Percentiles rank a stretch among this genome's conserved stretches.
phyloP scores from a whole-genome alignment of 805 yeast genomes.

The Maudiozyma barnettii region DNA sequence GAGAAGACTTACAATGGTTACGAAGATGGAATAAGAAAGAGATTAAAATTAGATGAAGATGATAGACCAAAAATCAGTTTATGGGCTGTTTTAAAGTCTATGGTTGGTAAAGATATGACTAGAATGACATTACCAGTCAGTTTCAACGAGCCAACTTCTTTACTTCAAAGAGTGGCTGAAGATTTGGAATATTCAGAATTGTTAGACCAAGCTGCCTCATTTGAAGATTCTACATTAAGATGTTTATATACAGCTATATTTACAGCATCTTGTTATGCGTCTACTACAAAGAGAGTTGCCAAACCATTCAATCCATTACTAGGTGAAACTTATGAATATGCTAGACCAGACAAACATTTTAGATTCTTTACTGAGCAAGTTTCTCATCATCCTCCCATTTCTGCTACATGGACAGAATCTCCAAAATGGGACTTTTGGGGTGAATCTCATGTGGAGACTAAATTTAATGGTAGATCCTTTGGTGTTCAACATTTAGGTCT shows the following conservation, averaged over 20 bases:
- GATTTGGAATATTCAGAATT: conserved; percentile 82
- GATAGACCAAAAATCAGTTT: conserved; percentile 80
- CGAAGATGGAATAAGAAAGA: conserved; percentile 69
- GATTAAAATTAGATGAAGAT: conserved; percentile 64
- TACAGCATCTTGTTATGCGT: conserved; percentile 90
- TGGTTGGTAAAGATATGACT: conserved; percentile 97
- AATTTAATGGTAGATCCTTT: conserved; percentile 83
- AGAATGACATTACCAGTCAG: conserved; percentile 94
- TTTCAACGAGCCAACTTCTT: conserved; percentile 88
- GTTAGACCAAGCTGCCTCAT: conserved; percentile 64
- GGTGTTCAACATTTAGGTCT: conserved; percentile 87
- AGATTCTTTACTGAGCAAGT: conserved; percentile 88
- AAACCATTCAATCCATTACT: conserved; percentile 92
- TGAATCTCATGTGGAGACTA: conserved; percentile 81
- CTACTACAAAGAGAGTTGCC: conserved; percentile 85
- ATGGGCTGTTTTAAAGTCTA: conserved; percentile 88
- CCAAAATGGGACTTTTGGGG: conserved; percentile 92
- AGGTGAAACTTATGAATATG: conserved; percentile 90
- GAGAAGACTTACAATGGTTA: conserved; percentile 65
- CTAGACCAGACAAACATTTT: conserved; percentile 79
- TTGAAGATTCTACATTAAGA: conserved; percentile 70
- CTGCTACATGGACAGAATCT: conserved; percentile 81
- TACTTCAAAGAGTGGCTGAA: conserved; percentile 87
- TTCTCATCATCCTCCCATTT: conserved; percentile 93
- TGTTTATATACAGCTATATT: conserved; percentile 83